These are phyloP conservation scores for Apiospora hydei DNA, from an alignment of 2,329 filamentous ascomycete species.

Conservation along the genomic window DNA sequence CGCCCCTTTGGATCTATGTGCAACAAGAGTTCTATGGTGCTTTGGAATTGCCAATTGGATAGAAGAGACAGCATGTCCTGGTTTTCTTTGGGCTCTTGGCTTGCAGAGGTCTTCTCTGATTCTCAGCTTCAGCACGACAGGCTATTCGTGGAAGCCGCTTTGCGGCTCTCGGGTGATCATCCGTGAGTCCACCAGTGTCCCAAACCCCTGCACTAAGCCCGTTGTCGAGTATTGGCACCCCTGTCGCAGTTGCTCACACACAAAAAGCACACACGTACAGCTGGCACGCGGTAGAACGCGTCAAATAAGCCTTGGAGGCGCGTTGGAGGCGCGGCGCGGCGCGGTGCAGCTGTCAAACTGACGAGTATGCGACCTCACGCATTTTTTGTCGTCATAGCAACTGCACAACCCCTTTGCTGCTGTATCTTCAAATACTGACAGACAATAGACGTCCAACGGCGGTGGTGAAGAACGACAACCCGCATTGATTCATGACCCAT, in stretches of 20 bases:
- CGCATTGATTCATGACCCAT: conserved; percentile 2
- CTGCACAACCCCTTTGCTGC: not conserved
- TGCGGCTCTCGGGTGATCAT: conserved; percentile 19
- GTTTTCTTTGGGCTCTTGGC: conserved; percentile 1
- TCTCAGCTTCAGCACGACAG: not conserved
- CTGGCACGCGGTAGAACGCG: not conserved
- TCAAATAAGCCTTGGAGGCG: not conserved
- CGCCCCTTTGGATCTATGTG: conserved; percentile 4
- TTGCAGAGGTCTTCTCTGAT: not conserved
- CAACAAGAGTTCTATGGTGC: not conserved
- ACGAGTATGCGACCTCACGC: not conserved
- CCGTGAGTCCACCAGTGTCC: conserved; percentile 16
- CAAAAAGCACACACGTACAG: not conserved
- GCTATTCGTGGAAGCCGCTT: not conserved
- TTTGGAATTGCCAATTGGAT: not conserved
- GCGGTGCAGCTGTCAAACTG: not conserved
- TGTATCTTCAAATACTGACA: not conserved
- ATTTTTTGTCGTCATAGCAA: conserved; percentile 6
- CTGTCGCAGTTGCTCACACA: not conserved
- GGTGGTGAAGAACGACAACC: not conserved
- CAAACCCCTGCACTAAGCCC: conserved; percentile 4
- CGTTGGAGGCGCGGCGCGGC: not conserved
- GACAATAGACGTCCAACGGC: not conserved
- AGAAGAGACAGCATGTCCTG: not conserved
- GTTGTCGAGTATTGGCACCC: conserved; percentile 17